These are phyloP conservation scores for Fragaria ananassa DNA, from an alignment of 306 rosid genomes.

Conservation along the genomic window DNA sequence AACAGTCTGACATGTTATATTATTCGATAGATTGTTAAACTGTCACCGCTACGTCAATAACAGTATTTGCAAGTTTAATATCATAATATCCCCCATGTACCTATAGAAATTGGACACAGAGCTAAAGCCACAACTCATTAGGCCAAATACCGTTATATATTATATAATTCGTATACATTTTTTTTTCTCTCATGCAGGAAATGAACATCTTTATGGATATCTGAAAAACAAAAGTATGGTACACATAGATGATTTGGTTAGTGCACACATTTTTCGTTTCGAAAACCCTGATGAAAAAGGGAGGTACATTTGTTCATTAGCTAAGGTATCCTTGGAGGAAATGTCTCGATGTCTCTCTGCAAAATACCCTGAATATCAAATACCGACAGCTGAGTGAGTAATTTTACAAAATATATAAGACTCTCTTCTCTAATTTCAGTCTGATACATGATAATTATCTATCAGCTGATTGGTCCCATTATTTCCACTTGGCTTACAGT, in stretches of 20 bases:
- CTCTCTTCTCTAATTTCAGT: neutral
- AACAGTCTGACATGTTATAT: too few relatives aligned
- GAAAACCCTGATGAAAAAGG: slow-evolving; percentile 53
- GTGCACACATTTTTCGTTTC: slow-evolving; percentile 55
- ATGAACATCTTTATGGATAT: slow-evolving; percentile 29
- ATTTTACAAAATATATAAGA: neutral
- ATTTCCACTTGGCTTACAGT: slow-evolving; percentile 3
- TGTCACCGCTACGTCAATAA: neutral
- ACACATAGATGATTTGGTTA: slow-evolving; percentile 58
- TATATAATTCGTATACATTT: neutral
- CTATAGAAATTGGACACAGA: neutral
- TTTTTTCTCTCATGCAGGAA: slow-evolving; percentile 24
- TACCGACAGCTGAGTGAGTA: slow-evolving; percentile 61
- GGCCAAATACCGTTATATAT: neutral
- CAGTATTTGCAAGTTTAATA: neutral
- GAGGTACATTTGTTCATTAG: slow-evolving; percentile 56
- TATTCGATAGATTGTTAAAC: too few relatives aligned
- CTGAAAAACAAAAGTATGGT: slow-evolving; percentile 31
- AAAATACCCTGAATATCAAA: slow-evolving; percentile 44
- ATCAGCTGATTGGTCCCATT: too few relatives aligned
- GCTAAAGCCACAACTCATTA: neutral
- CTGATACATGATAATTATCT: neutral
- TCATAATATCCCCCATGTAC: neutral
- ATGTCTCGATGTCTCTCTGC: slow-evolving; percentile 30
- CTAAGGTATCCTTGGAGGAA: slow-evolving; percentile 25